Conservation (phyloP, 2,329 filamentous ascomycete species). For the Arthrobotrys entomopaga region DNA sequence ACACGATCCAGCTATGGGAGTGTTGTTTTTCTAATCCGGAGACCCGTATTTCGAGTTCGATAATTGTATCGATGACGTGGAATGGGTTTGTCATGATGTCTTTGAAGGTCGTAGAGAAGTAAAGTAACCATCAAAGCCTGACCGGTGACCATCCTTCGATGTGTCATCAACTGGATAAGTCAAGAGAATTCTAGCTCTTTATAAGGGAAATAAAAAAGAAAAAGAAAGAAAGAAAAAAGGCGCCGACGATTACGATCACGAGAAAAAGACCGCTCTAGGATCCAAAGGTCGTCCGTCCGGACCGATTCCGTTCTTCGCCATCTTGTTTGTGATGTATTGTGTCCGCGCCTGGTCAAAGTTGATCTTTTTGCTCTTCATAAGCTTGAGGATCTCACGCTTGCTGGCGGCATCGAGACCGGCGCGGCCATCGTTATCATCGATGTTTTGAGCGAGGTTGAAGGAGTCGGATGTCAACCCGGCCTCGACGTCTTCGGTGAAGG, state of each 20-base stretch:
- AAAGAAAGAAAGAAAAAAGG: not conserved
- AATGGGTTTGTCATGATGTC: no score
- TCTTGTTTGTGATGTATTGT: slow-evolving; percentile 84
- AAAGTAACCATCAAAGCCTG: no score
- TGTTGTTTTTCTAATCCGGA: no score
- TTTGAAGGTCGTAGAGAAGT: no score
- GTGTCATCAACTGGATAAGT: not conserved
- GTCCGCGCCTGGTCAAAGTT: slow-evolving; percentile 90
- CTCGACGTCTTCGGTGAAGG: slow-evolving; percentile 86
- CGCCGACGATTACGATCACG: slow-evolving; percentile 21
- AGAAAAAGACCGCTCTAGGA: slow-evolving; percentile 80
- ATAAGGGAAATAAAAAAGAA: not conserved
- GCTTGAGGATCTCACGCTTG: slow-evolving; percentile 83
- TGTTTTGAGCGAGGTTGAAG: slow-evolving; percentile 84
- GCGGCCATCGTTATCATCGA: slow-evolving; percentile 80
- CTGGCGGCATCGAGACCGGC: slow-evolving; percentile 81
- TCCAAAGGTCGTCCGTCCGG: slow-evolving; percentile 87
- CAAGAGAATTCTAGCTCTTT: slow-evolving; percentile 6
- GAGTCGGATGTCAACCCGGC: slow-evolving; percentile 79
- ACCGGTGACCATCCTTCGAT: not conserved
- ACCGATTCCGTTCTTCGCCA: slow-evolving; percentile 87
- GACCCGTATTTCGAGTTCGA: no score
- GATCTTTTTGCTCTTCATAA: slow-evolving; percentile 87
- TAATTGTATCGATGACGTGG: not conserved
- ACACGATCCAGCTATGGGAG: no score